These are phyloP conservation scores for Exobasidium rhododendri DNA, from an alignment of 1,284 basidiomycete genomes.

Conservation along the genomic window DNA sequence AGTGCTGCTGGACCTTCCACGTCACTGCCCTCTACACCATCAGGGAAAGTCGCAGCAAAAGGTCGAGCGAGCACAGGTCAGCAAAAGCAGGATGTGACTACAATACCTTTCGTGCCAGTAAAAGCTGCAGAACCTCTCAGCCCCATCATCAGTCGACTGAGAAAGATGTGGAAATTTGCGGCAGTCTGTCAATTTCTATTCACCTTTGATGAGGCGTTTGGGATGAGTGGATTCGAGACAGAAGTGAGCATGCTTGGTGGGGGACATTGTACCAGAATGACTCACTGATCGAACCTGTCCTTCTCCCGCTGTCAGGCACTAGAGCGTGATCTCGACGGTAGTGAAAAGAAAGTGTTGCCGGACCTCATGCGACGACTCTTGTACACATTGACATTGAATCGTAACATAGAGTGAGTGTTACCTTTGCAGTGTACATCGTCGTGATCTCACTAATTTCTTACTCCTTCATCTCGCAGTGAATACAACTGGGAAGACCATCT, in stretches of 20 bases:
- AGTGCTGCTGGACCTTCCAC: neutral
- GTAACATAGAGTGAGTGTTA: conserved; percentile 57
- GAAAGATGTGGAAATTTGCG: conserved; percentile 51
- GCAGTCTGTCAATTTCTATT: conserved; percentile 53
- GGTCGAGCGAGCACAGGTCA: neutral
- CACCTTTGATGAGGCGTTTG: conserved; percentile 53
- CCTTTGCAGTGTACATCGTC: neutral
- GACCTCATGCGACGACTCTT: conserved; percentile 58
- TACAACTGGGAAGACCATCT: conserved; percentile 40
- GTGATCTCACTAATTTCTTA: neutral
- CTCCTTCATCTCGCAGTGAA: neutral
- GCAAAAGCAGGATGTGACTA: neutral
- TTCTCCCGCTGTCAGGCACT: conserved; percentile 44
- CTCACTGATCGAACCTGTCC: neutral
- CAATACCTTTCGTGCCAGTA: neutral
- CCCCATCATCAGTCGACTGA: conserved; percentile 36
- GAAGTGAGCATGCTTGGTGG: conserved; percentile 23
- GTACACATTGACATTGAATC: conserved; percentile 59
- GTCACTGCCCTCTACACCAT: neutral
- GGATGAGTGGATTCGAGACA: conserved; percentile 48
- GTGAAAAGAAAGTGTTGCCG: conserved; percentile 56
- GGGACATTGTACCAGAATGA: neutral
- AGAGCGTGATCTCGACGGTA: conserved; percentile 59
- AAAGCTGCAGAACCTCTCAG: neutral
- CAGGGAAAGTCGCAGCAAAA: neutral